These are phyloP conservation scores for Gossypium rotundifolium DNA, from an alignment of 345 rosid species.

Conservation along the genomic window DNA sequence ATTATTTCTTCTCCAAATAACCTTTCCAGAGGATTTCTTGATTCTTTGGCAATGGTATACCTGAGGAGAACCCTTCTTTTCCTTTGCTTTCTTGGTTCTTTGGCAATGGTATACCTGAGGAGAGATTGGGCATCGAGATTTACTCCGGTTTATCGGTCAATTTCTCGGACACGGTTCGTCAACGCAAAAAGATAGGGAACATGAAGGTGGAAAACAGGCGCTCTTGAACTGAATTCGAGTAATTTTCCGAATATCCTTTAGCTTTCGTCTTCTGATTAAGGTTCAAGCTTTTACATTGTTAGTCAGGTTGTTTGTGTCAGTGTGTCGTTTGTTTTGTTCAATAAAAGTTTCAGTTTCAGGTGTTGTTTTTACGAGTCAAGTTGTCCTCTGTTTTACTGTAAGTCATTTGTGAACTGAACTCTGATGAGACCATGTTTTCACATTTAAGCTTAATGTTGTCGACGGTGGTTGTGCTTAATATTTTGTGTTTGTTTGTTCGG, in stretches of 20 bases:
- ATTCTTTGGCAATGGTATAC: too few relatives aligned
- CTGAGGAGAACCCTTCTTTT: too few relatives aligned
- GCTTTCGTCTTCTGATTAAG: not conserved
- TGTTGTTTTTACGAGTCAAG: not conserved
- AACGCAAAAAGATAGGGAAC: constrained; percentile 16
- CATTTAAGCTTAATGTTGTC: not conserved
- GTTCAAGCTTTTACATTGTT: not conserved
- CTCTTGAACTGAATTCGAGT: constrained; percentile 14
- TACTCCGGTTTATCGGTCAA: constrained; percentile 48
- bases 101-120: too few relatives aligned
- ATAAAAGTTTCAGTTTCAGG: not conserved
- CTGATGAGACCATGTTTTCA: not conserved
- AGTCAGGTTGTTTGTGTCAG: not conserved
- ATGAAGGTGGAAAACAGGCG: constrained; percentile 13
- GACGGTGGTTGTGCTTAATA: not conserved
- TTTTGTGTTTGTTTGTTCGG: not conserved
- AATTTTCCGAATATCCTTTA: not conserved
- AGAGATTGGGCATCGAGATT: constrained; percentile 36
- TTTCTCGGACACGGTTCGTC: constrained; percentile 29
- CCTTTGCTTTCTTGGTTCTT: too few relatives aligned
- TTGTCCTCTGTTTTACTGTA: not conserved
- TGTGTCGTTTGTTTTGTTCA: not conserved
- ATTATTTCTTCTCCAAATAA: too few relatives aligned
- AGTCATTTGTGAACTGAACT: constrained; percentile 1
- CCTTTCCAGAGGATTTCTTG: too few relatives aligned